Evolutionary conservation across 2,329 filamentous ascomycete genomes (phyloP), one percentile per base, ranked within the genome.

Genomic region (Beauveria australis): DNA sequence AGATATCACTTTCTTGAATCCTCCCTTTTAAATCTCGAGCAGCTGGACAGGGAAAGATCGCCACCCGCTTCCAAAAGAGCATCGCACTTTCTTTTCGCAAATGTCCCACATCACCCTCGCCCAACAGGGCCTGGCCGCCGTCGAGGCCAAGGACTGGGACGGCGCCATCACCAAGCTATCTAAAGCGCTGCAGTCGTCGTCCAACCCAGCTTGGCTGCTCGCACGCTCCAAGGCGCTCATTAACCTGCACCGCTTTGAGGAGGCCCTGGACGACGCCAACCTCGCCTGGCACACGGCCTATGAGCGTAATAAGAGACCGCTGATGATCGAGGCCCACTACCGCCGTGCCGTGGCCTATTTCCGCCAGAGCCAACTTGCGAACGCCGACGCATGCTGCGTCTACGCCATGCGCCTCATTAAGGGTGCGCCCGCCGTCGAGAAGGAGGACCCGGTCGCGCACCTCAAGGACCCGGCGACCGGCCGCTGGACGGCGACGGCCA

Each of bases 291-390:
- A 81, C 43, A 75, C 81, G 4, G 88, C 87, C 3, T 77, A 76
- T 28, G 80, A 87, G 64, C 88, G 93, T 46, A 89, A 83, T 37
- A 89, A 87, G 67, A 85, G 89, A 55, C 85, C 91, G 65, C 81
- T 89, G 33, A 91, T 97, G 72, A 80, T 86, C 51, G 84, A 91
- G n/a, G 88, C 90, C 1, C 91, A 97, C 68, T 84, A 94, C 68
- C 85, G 92, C 66, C 85, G 93, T 43, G 89, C 85, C 5, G 84
- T 96, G 14, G 82, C 88, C 12, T 79, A 93, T 28, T 89, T 85
- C 72, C 83, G 86, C 53, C 77, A 92, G 46, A 84, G 83, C 40
- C 81, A 84, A 58, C 91, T 86, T 67, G 91, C 87, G 3, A 88
- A 97, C 73, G 88, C 92, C 0, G 82, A 87, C 62, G 82, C 85